phyloP scores from a whole-genome alignment of 2,329 filamentous ascomycete genomes.

The Kalaharituber pfeilii region DNA sequence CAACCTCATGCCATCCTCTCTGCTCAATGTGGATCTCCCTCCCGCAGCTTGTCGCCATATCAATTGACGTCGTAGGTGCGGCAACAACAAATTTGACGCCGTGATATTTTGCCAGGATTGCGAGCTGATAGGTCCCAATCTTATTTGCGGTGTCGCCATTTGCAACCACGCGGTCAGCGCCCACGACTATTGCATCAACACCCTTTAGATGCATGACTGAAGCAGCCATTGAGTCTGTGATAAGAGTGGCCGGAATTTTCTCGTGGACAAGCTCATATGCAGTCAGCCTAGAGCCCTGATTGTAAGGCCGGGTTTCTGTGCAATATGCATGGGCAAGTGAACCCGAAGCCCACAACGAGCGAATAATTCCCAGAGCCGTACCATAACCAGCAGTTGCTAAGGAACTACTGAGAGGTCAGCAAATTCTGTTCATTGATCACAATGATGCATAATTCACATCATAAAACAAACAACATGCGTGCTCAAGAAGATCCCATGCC shows the following conservation, averaged over 20 bases:
- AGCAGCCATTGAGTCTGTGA: constrained; percentile 94
- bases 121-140: constrained; percentile 84
- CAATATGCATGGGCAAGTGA: constrained; percentile 74
- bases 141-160: constrained; percentile 99
- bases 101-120: constrained; percentile 76
- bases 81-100: constrained; percentile 89
- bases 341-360: constrained; percentile 51
- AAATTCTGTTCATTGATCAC: too few species aligned
- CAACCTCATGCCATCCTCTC: constrained; percentile 58
- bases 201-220: constrained; percentile 55
- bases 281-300: constrained; percentile 87
- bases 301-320: constrained; percentile 93
- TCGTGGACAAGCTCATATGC: constrained; percentile 96
- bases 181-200: constrained; percentile 71
- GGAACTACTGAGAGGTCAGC: constrained; percentile 37
- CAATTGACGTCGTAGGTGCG: constrained; percentile 85
- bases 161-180: constrained; percentile 82
- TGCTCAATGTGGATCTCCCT: constrained; percentile 79
- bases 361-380: constrained; percentile 84
- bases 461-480: too few species aligned
- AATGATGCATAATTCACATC: too few species aligned
- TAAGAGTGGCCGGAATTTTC: constrained; percentile 70
- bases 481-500: background rate
- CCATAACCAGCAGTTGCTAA: constrained; percentile 96
- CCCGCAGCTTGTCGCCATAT: constrained; percentile 61